Evolutionary conservation across 2,329 filamentous ascomycete species (phyloP).

Genomic region (Thyridium curvatum): DNA sequence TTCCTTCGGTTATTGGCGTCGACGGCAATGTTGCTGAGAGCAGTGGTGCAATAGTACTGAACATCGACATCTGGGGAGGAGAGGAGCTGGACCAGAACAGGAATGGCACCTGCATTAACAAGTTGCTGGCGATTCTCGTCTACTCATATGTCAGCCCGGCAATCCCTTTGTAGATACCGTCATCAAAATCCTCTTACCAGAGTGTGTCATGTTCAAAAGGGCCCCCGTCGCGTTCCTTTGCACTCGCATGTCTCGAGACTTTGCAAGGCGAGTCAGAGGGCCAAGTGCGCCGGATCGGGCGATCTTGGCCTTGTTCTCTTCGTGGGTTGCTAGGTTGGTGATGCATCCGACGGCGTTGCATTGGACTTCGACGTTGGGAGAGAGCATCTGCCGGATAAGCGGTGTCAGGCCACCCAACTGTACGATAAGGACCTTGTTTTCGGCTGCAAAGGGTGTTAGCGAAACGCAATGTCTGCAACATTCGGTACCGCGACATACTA

Average conservation of each 20-base stretch:
- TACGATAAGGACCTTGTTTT: constrained; percentile 97
- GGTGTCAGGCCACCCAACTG: constrained; percentile 83
- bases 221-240: constrained; percentile 96
- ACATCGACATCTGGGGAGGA: constrained; percentile 93
- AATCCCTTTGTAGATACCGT: too few relatives aligned
- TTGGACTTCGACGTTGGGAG: constrained; percentile 94
- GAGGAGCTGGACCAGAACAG: constrained; percentile 89
- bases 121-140: constrained; percentile 98
- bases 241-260: constrained; percentile 97
- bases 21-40: constrained; percentile 96
- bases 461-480: constrained; percentile 2
- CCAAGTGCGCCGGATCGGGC: constrained; percentile 88
- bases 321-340: constrained; percentile 94
- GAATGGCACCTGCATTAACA: constrained; percentile 95
- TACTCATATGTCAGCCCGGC: constrained; percentile 26
- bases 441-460: constrained; percentile 58
- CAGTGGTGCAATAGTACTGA: constrained; percentile 98
- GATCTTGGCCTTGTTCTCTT: constrained; percentile 99
- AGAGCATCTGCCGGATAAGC: constrained; percentile 97
- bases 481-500: constrained; percentile 51
- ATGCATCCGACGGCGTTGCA: constrained; percentile 99
- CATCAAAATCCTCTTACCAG: constrained; percentile 49
- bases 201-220: constrained; percentile 98
- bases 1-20: constrained; percentile 87
- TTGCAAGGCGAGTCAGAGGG: constrained; percentile 84